A percentile compares a stretch with the other conserved stretches of the same genome.
phyloP scores from a whole-genome alignment of 2,329 filamentous ascomycete species.

The Cadophora luteo-olivacea region DNA sequence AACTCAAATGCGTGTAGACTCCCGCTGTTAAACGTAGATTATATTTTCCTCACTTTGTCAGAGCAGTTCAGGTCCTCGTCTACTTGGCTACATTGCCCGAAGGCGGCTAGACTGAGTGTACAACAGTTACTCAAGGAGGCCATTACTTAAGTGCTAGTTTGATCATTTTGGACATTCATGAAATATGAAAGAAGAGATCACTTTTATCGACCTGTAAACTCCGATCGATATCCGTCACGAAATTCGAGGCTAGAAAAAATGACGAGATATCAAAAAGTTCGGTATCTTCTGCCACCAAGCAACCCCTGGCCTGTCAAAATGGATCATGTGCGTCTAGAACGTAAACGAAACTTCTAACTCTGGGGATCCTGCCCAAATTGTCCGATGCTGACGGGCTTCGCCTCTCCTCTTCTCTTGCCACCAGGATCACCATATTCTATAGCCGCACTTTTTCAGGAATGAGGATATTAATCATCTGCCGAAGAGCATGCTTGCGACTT shows the following conservation, averaged over 20 bases:
- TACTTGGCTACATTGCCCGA: background rate
- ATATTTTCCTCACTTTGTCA: background rate
- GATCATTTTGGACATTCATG: no score
- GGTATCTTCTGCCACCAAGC: background rate
- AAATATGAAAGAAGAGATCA: background rate
- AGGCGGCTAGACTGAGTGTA: conserved; percentile 1
- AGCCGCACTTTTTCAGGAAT: background rate
- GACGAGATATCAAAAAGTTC: background rate
- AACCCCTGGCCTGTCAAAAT: conserved; percentile 9
- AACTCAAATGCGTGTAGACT: background rate
- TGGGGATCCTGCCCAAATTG: conserved; percentile 1
- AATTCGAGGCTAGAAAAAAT: background rate
- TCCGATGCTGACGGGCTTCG: background rate
- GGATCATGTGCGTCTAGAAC: conserved; percentile 10
- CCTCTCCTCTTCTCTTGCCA: conserved; percentile 6
- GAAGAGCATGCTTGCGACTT: background rate
- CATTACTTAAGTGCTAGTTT: no score
- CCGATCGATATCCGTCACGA: background rate
- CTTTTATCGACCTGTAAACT: background rate
- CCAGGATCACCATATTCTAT: background rate
- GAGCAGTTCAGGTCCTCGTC: background rate
- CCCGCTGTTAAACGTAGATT: background rate
- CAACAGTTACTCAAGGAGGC: background rate
- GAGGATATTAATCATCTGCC: background rate
- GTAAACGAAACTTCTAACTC: conserved; percentile 4